phyloP scores from a whole-genome alignment of 768 basidiomycete genomes.

The Phaeotremella skinneri region DNA sequence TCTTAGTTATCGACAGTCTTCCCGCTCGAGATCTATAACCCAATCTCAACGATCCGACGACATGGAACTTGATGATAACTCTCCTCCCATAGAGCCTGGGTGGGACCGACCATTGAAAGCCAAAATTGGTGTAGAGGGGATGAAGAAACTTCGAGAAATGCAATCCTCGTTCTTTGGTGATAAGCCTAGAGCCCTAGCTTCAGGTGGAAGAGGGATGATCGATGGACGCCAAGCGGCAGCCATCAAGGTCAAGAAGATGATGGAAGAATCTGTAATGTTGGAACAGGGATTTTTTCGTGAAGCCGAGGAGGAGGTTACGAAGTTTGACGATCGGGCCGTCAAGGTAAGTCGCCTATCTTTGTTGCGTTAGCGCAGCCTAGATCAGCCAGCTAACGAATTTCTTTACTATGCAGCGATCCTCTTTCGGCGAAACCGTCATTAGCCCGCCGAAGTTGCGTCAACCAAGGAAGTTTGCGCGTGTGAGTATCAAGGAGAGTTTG shows the following conservation, averaged over 20 bases:
- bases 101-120: constrained; percentile 34
- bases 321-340: constrained; percentile 41
- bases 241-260: constrained; percentile 10
- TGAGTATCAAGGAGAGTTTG: constrained; percentile 61
- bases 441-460: constrained; percentile 68
- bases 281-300: constrained; percentile 46
- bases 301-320: constrained; percentile 44
- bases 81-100: constrained; percentile 2
- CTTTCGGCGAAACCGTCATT: constrained; percentile 62
- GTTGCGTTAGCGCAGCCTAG: too few species aligned
- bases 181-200: constrained; percentile 3
- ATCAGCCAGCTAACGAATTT: not conserved
- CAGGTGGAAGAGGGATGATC: constrained; percentile 13
- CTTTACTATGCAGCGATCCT: constrained; percentile 60
- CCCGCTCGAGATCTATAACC: not conserved
- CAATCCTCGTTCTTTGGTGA: constrained; percentile 44
- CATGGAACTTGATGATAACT: constrained; percentile 2
- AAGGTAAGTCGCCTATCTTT: constrained; percentile 29
- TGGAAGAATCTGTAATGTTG: constrained; percentile 10
- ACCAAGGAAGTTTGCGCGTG: constrained; percentile 75
- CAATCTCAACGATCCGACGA: constrained; percentile 3
- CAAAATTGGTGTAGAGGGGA: constrained; percentile 35
- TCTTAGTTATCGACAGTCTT: constrained; percentile 3
- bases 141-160: constrained; percentile 47
- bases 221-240: constrained; percentile 10